phyloP scores from a whole-genome alignment of 2,329 filamentous ascomycete species.

The Didymella pomorum region DNA sequence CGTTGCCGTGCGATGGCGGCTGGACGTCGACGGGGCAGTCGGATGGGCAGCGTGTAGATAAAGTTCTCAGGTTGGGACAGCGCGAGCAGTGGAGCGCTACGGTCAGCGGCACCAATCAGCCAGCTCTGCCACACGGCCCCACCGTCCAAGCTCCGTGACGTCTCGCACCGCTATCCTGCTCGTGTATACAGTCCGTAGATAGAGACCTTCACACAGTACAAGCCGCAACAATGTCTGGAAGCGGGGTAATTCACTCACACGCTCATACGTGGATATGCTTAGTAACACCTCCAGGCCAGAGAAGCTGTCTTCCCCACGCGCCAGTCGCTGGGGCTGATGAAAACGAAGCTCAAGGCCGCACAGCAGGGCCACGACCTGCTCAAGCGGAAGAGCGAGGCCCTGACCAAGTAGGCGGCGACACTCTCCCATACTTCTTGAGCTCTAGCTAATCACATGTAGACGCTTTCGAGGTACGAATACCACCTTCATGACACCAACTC shows the following conservation, averaged over 20 bases:
- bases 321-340: constrained; percentile 96
- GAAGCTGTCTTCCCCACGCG: constrained; percentile 98
- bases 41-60: constrained; percentile 2
- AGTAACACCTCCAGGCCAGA: constrained; percentile 69
- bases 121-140: background rate
- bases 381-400: constrained; percentile 96
- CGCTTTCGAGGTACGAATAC: constrained; percentile 80
- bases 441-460: constrained; percentile 55
- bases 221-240: constrained; percentile 60
- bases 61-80: constrained; percentile 7
- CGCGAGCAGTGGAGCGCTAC: background rate
- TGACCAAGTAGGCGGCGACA: constrained; percentile 92
- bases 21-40: background rate
- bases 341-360: constrained; percentile 89
- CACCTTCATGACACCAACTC: constrained; percentile 8
- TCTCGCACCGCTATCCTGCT: background rate
- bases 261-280: constrained; percentile 33
- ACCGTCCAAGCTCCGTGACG: constrained; percentile 21
- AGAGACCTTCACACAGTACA: constrained; percentile 8
- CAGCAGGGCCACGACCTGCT: constrained; percentile 86
- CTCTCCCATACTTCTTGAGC: background rate
- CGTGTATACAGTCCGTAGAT: background rate
- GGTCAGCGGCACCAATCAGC: background rate
- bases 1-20: constrained; percentile 12
- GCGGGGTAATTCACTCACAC: constrained; percentile 51